Percentiles rank a stretch among this genome's conserved stretches.
These are phyloP conservation scores for Fusarium globosum DNA, from an alignment of 2,329 filamentous ascomycete genomes.

Conservation along the genomic window DNA sequence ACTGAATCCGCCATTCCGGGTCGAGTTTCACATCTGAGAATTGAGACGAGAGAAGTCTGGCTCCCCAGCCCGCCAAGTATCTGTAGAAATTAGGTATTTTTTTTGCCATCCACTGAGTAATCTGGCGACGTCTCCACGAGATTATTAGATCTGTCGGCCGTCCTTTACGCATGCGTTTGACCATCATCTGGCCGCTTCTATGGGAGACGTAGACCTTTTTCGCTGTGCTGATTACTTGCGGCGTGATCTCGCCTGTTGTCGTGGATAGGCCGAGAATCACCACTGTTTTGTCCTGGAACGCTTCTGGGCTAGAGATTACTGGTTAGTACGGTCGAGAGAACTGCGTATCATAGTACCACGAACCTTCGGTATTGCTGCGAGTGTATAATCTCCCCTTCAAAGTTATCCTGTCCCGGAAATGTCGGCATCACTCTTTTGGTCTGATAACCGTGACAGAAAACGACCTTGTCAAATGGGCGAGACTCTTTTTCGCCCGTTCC, in stretches of 20 bases:
- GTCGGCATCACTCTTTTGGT: constrained; percentile 13
- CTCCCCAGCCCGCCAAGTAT: not conserved
- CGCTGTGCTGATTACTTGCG: not conserved
- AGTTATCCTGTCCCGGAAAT: constrained; percentile 6
- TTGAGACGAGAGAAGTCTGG: not conserved
- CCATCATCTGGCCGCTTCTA: constrained; percentile 12
- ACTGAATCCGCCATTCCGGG: constrained; percentile 17
- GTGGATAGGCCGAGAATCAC: constrained; percentile 15
- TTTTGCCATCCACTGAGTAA: constrained; percentile 19
- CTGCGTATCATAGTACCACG: accelerated
- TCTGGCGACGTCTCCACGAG: constrained; percentile 22
- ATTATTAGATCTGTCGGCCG: not conserved
- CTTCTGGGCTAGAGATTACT: not conserved
- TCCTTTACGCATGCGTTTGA: constrained; percentile 17
- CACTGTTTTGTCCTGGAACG: not conserved
- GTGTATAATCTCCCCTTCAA: constrained; percentile 10
- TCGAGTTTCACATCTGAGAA: not conserved
- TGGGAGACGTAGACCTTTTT: constrained; percentile 27
- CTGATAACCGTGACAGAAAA: constrained; percentile 28
- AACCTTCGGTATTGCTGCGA: constrained; percentile 26
- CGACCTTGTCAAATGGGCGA: constrained; percentile 16
- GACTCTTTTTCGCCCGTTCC: not conserved
- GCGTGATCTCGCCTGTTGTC: constrained; percentile 16
- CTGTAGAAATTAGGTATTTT: constrained; percentile 4
- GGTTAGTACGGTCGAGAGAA: not conserved